Evolutionary conservation across 768 basidiomycete species (phyloP), one percentile per base, ranked within the genome.

Genomic region (Sistotremastrum niveocremeum): DNA sequence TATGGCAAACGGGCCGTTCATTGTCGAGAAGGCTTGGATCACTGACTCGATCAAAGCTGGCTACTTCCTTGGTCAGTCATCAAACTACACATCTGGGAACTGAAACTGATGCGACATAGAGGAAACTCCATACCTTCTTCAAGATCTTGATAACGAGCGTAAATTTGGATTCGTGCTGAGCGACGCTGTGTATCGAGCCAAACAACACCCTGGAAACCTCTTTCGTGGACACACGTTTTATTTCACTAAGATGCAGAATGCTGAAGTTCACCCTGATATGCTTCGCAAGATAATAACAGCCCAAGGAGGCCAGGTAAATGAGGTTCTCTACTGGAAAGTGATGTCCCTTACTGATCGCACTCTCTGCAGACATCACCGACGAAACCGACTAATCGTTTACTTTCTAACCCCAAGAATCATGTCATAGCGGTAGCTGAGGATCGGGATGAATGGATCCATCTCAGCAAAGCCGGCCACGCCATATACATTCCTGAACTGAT

Each of bases 401-500:
- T 83, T 20, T 72, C 69, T 2, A 69, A 71, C 41, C 49, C 52
- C 28, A 60, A 66, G 5, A 71, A 81, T 34, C 70, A 75, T 55
- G 68, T 88, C 32, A 68, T 90, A 31, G 85, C 84, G 0, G 77
- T 76, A 48, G 60, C 61, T 30, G 77, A 75, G 28, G 87, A 89
- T 51, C 62, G 62, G 29, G 63, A 70, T 2, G 72, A 81, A 10
- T 89, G 86, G 84, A 62, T 74, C 29, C 71, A 79, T 5, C 65
- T 88, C 37, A 65, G 64, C 0, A 55, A 72, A 12, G 64, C 64
- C 9, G 66, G 73, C 0, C 63, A 71, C 51, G 66, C 67, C 12
- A 69, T 89, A n/a, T 88, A 84, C 60, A 72, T 71, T 0, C 70
- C 73, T 31, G 84, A 88, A 56, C 62, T 89, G 30, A 58, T 90